phyloP scores from a whole-genome alignment of 169 alveolate genomes.

The Plasmodium cynomolgi region DNA sequence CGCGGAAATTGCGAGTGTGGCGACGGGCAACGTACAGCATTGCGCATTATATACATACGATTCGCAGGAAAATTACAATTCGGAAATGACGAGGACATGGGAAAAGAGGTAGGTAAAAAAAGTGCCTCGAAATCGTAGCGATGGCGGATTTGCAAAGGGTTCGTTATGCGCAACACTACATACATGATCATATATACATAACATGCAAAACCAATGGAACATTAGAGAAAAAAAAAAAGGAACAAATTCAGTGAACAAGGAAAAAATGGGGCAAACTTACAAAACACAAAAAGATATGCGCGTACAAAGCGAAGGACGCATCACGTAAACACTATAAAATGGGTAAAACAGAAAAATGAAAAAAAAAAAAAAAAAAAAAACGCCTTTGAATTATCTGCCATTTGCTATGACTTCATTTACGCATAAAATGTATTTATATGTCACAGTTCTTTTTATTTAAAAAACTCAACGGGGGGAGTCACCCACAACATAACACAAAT shows the following conservation, averaged over 20 bases:
- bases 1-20: not conserved
- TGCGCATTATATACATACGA: not conserved
- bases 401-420: not conserved
- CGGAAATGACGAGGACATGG: not conserved
- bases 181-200: not conserved
- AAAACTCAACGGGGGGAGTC: not conserved
- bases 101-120: not conserved
- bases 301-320: not conserved
- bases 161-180: not conserved
- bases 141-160: not conserved
- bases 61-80: not conserved
- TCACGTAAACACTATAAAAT: not conserved
- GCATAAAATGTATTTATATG: not conserved
- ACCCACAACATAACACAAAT: not conserved
- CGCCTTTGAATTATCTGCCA: not conserved
- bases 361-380: not conserved
- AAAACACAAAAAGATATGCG: not conserved
- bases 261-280: not conserved
- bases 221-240: not conserved
- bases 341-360: not conserved
- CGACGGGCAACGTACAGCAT: not conserved
- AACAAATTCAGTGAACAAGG: not conserved
- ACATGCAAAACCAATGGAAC: not conserved
- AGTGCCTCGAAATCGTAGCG: not conserved
- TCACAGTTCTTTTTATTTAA: not conserved